Base-by-base conservation (phyloP, 2,329 filamentous ascomycete genomes). In the Penicillium polonicum region DNA sequence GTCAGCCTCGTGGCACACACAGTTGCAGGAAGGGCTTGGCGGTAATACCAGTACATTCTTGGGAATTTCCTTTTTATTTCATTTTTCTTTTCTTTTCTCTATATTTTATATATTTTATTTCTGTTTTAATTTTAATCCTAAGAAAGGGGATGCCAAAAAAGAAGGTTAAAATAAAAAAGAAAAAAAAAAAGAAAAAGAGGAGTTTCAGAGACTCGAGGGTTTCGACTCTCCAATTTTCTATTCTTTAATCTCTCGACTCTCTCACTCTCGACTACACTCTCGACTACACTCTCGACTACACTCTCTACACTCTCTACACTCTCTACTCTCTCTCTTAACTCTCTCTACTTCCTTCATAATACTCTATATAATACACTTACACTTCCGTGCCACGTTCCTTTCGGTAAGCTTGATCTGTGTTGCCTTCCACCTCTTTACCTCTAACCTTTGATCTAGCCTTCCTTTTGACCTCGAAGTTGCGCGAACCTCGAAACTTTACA, bases 1-100 rank as follows among this genome's bases (percentile, higher is more conserved):
- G 64, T 59, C 60, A 60, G 62, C 68, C 68, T 70, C 68, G 67
- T 70, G 68, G 68, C 67, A 65, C 55, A 43, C 67, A 65, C 36
- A 42, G 52, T 50, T 55, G 52, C 45, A 60, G 65, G 44, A 50
- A 51, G 58, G 66, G 52, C 67, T 69, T 69, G 64, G 65, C 67
- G 44, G 44, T 57, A 53, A 57, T 57, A 55, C 43, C 36, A 48
- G 48, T 56, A 55, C 49, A 57, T 58, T 52, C 60, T 33, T 46
- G 13, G 31, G 17, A 23, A 31, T 46, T 52, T 36, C 15, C 21
- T 41, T 42, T 17, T 12, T 7, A n/a, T 41, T 42, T 12, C 1
- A 12, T 12, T 27, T 27, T 41, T 42, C 27, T n/a, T 50, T 23
- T 31, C 15, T 50, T 50, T 13, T 17, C 15, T 46, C 17, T 42